Evolutionary conservation across 352 stramenopile genomes (phyloP).

Genomic region (Elongisporangium senticosum): DNA sequence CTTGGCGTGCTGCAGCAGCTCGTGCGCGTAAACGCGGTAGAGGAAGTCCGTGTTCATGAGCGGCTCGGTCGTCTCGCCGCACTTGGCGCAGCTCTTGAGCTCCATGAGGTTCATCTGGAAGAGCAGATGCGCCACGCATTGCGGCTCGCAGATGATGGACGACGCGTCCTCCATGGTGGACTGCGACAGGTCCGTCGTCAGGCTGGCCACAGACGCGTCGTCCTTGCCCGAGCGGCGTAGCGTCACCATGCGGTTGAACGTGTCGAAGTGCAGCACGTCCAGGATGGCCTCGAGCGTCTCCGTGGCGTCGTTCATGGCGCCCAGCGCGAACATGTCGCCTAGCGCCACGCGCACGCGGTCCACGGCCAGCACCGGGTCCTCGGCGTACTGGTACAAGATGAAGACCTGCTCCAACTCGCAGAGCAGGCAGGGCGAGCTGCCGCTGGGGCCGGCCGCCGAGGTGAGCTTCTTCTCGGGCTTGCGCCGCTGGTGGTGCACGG

Average conservation of each 20-base stretch:
- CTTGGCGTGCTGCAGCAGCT: constrained; percentile 35
- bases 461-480: constrained; percentile 28
- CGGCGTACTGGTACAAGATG: constrained; percentile 78
- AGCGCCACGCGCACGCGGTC: constrained; percentile 67
- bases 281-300: constrained; percentile 80
- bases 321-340: constrained; percentile 55
- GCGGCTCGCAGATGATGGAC: constrained; percentile 68
- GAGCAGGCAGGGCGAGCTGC: constrained; percentile 41
- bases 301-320: constrained; percentile 84
- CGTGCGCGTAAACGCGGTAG: constrained; percentile 76
- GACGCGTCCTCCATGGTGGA: constrained; percentile 49
- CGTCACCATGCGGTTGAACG: constrained; percentile 66
- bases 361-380: constrained; percentile 69
- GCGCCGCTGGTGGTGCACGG: constrained; percentile 54
- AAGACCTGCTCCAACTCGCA: constrained; percentile 85
- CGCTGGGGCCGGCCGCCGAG: constrained; percentile 6
- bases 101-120: constrained; percentile 89
- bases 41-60: constrained; percentile 84
- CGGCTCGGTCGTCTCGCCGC: constrained; percentile 59
- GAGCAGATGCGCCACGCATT: constrained; percentile 73
- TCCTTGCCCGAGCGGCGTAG: constrained; percentile 27
- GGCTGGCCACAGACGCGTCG: constrained; percentile 4
- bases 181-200: constrained; percentile 32
- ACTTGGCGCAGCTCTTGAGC: constrained; percentile 54
- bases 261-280: constrained; percentile 73